Percentiles rank a stretch among this genome's conserved stretches.
These are phyloP conservation scores for Spirogloea muscicola DNA, from an alignment of 139 green algal species.

Conservation along the genomic window DNA sequence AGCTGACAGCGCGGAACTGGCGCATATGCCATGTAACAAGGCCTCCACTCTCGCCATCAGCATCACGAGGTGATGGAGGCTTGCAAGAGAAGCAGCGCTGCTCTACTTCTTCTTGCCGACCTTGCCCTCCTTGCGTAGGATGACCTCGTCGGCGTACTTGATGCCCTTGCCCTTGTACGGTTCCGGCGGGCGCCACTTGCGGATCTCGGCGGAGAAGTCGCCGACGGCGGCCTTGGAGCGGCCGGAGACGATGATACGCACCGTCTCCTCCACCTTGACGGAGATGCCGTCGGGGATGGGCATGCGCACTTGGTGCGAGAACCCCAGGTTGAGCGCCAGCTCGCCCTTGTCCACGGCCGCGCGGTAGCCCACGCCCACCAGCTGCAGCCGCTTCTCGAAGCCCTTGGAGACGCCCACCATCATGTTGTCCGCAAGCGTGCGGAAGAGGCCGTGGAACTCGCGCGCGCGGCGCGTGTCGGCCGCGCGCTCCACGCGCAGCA, in stretches of 20 bases:
- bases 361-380: conserved; percentile 89
- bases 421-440: conserved; percentile 86
- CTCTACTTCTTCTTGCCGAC: conserved; percentile 68
- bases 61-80: too few relatives aligned
- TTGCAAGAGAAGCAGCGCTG: too few relatives aligned
- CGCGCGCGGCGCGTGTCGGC: conserved; percentile 56
- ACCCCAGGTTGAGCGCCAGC: conserved; percentile 87
- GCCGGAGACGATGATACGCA: conserved; percentile 66
- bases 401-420: conserved; percentile 78
- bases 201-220: conserved; percentile 85
- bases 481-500: conserved; percentile 55
- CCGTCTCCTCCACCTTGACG: conserved; percentile 86
- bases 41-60: too few relatives aligned
- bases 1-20: too few relatives aligned
- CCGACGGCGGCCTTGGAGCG: conserved; percentile 85
- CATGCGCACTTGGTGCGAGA: conserved; percentile 74
- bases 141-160: conserved; percentile 80
- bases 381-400: conserved; percentile 74
- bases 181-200: conserved; percentile 79
- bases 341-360: conserved; percentile 66
- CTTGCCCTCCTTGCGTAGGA: conserved; percentile 96
- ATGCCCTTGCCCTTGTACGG: conserved; percentile 90
- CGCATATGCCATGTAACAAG: too few relatives aligned
- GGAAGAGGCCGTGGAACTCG: conserved; percentile 44
- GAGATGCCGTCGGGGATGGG: conserved; percentile 75